These are phyloP conservation scores for Yamadazyma triangularis DNA, from an alignment of 1,139 yeast genomes.

Conservation along the genomic window DNA sequence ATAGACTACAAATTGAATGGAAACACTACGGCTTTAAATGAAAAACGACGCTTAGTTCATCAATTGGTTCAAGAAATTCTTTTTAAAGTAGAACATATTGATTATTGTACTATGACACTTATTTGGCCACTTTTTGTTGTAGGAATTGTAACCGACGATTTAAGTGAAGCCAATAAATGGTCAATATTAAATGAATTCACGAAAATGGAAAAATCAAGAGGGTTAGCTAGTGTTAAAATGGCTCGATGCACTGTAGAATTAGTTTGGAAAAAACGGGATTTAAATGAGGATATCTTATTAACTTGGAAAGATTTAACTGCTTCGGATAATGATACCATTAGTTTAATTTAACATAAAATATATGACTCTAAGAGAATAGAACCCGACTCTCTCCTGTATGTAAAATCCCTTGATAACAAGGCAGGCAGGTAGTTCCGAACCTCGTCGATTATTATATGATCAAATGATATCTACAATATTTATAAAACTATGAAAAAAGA, in stretches of 20 bases:
- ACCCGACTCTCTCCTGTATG: no score
- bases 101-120: slow-evolving; percentile 25
- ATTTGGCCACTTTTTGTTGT: slow-evolving; percentile 35
- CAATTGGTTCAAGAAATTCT: slow-evolving; percentile 4
- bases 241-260: slow-evolving; percentile 26
- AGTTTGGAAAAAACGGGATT: slow-evolving; percentile 35
- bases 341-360: slow-evolving; percentile 32
- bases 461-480: no score
- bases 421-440: no score
- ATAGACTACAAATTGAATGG: slow-evolving; percentile 8
- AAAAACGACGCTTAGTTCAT: slow-evolving; percentile 3
- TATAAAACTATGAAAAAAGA: slow-evolving; percentile 6
- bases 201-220: slow-evolving; percentile 27
- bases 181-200: slow-evolving; percentile 25
- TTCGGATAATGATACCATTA: slow-evolving; percentile 28
- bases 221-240: slow-evolving; percentile 28
- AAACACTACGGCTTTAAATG: slow-evolving; percentile 4
- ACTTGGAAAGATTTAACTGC: slow-evolving; percentile 31
- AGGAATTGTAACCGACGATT: slow-evolving; percentile 24
- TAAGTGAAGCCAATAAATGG: slow-evolving; percentile 27
- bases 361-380: no score
- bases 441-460: no score
- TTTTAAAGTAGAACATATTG: slow-evolving; percentile 7
- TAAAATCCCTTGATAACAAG: no score
- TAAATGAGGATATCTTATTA: slow-evolving; percentile 13